Conservation (phyloP, 768 basidiomycete genomes). For the Pulveroboletus sp. region DNA sequence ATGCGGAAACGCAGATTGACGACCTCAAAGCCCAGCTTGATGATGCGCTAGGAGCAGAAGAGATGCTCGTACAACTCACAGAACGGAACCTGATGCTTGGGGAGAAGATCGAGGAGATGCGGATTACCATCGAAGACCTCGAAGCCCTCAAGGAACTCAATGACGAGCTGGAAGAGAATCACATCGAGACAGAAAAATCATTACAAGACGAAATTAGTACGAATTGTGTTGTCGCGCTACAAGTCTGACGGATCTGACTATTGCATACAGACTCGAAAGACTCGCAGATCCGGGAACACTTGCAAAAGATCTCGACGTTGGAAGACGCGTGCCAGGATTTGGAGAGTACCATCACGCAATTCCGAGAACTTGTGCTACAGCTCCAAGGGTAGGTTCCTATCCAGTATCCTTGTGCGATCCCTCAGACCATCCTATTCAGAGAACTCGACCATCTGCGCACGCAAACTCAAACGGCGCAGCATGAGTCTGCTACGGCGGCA, state of each 20-base stretch:
- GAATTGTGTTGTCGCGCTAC: constrained; percentile 14
- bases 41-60: constrained; percentile 92
- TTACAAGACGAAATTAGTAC: constrained; percentile 87
- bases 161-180: constrained; percentile 96
- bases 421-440: constrained; percentile 39
- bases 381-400: constrained; percentile 63
- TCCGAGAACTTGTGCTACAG: constrained; percentile 86
- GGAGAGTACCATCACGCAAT: constrained; percentile 85
- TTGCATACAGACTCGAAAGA: constrained; percentile 66
- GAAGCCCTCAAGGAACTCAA: constrained; percentile 95
- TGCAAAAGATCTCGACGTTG: constrained; percentile 59
- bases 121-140: constrained; percentile 92
- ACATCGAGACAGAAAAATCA: constrained; percentile 88
- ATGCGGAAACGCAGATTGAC: constrained; percentile 90
- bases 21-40: constrained; percentile 94
- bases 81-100: constrained; percentile 90
- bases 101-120: constrained; percentile 99
- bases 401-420: constrained; percentile 4
- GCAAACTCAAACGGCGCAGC: constrained; percentile 82
- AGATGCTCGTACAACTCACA: constrained; percentile 93
- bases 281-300: constrained; percentile 61
- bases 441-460: constrained; percentile 83
- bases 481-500: constrained; percentile 77
- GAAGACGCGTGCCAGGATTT: constrained; percentile 84
- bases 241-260: neutral